phyloP scores from a whole-genome alignment of 2,329 filamentous ascomycete genomes.

The Botrytis fragariae region DNA sequence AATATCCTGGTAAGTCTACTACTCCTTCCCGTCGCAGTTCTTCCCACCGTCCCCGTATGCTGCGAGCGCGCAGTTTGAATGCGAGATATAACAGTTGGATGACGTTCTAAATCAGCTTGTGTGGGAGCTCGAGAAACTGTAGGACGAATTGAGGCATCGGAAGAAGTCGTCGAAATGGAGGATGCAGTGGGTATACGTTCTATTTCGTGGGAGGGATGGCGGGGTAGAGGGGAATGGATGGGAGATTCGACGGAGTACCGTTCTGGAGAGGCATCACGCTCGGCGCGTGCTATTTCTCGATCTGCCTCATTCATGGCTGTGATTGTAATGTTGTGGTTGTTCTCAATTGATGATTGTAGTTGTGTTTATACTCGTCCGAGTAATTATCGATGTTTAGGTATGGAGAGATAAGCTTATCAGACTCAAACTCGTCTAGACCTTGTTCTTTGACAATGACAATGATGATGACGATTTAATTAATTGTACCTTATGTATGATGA shows the following conservation, averaged over 20 bases:
- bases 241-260: conserved; percentile 31
- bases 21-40: conserved; percentile 42
- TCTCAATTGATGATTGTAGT: background rate
- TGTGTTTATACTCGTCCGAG: background rate
- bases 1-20: conserved; percentile 45
- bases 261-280: conserved; percentile 52
- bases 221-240: conserved; percentile 22
- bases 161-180: conserved; percentile 46
- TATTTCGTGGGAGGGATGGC: conserved; percentile 50
- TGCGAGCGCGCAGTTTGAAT: conserved; percentile 71
- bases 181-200: conserved; percentile 57
- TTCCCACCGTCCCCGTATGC: conserved; percentile 70
- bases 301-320: conserved; percentile 36
- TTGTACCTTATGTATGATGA: background rate
- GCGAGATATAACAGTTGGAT: conserved; percentile 66
- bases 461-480: background rate
- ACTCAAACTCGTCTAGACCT: background rate
- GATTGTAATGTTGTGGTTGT: background rate
- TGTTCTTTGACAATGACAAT: background rate
- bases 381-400: background rate
- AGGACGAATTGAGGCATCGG: conserved; percentile 40
- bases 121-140: conserved; percentile 62
- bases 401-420: conserved; percentile 2
- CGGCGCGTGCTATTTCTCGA: conserved; percentile 38
- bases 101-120: conserved; percentile 64